These are phyloP conservation scores for Cyclotella kingstonii DNA, from an alignment of 108 stramenopile genomes.

Conservation along the genomic window DNA sequence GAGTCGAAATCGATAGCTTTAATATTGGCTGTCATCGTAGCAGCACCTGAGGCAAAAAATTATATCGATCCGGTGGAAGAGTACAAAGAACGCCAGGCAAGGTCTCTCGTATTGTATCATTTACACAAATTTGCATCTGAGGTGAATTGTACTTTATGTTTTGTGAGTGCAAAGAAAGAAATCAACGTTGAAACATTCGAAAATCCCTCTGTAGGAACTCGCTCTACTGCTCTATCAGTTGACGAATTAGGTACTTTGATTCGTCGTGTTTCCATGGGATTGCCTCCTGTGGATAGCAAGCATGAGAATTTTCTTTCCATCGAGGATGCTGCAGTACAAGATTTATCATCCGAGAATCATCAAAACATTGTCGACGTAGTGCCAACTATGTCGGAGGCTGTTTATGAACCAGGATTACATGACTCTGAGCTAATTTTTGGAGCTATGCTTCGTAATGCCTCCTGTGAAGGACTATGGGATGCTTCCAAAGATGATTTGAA, in stretches of 20 bases:
- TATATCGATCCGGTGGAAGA: slow-evolving; percentile 22
- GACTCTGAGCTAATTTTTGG: slow-evolving; percentile 77
- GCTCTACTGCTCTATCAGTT: slow-evolving; percentile 23
- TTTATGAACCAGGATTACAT: slow-evolving; percentile 60
- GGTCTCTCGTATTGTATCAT: slow-evolving; percentile 70
- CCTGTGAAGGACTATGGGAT: slow-evolving; percentile 84
- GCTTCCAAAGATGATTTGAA: slow-evolving; percentile 69
- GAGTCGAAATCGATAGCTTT: slow-evolving; percentile 4
- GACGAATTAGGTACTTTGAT: slow-evolving; percentile 29
- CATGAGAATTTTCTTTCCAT: background rate
- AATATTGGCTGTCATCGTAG: slow-evolving; percentile 23
- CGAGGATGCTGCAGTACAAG: background rate
- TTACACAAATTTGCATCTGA: slow-evolving; percentile 70
- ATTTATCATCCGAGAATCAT: too few relatives aligned
- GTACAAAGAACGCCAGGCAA: slow-evolving; percentile 56
- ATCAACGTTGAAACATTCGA: background rate
- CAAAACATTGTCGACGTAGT: background rate
- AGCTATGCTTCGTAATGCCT: slow-evolving; percentile 72
- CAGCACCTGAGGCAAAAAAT: slow-evolving; percentile 5
- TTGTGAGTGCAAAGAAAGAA: slow-evolving; percentile 35
- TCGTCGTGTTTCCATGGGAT: slow-evolving; percentile 38
- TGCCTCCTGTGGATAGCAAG: slow-evolving; percentile 13
- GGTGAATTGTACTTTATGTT: slow-evolving; percentile 59
- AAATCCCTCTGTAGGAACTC: background rate
- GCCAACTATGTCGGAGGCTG: slow-evolving; percentile 9